Evolutionary conservation across 2,329 filamentous ascomycete genomes (phyloP).

Genomic region (Botrytis pseudocinerea): DNA sequence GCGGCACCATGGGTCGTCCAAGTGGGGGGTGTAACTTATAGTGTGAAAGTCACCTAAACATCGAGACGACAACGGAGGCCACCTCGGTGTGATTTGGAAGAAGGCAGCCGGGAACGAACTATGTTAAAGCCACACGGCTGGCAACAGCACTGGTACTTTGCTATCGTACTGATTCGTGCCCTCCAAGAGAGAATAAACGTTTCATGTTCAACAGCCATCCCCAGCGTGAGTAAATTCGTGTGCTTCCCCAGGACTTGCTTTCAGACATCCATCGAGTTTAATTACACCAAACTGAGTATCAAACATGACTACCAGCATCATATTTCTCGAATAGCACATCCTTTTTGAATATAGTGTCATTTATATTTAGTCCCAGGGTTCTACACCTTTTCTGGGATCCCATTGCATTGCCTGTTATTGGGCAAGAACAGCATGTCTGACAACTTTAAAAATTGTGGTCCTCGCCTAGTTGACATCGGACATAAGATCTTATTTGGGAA

Average conservation of each 20-base stretch:
- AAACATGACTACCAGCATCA: neutral
- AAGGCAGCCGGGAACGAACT: slow-evolving; percentile 1
- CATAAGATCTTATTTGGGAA: slow-evolving; percentile 18
- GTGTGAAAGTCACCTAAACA: neutral
- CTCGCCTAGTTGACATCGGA: slow-evolving; percentile 14
- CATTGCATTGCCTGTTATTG: slow-evolving; percentile 6
- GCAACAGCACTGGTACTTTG: slow-evolving; percentile 1
- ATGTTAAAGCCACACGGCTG: slow-evolving; percentile 11
- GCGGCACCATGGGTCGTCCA: slow-evolving; percentile 8
- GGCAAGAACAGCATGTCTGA: slow-evolving; percentile 6
- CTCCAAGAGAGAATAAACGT: slow-evolving; percentile 1
- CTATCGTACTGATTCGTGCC: neutral
- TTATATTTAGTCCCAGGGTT: neutral
- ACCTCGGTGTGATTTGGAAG: slow-evolving; percentile 14
- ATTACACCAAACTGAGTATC: slow-evolving; percentile 1
- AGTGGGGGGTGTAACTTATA: slow-evolving; percentile 11
- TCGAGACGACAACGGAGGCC: slow-evolving; percentile 13
- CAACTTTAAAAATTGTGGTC: slow-evolving; percentile 14
- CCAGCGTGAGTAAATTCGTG: neutral
- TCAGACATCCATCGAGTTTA: neutral
- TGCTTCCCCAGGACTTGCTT: slow-evolving; percentile 5
- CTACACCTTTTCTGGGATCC: neutral
- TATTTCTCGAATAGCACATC: neutral
- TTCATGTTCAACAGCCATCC: slow-evolving; percentile 11
- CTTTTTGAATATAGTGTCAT: neutral